Percentiles rank a stretch among this genome's conserved stretches.
phyloP scores from a whole-genome alignment of 495 filamentous ascomycete genomes.

The Penicillium nucicola region DNA sequence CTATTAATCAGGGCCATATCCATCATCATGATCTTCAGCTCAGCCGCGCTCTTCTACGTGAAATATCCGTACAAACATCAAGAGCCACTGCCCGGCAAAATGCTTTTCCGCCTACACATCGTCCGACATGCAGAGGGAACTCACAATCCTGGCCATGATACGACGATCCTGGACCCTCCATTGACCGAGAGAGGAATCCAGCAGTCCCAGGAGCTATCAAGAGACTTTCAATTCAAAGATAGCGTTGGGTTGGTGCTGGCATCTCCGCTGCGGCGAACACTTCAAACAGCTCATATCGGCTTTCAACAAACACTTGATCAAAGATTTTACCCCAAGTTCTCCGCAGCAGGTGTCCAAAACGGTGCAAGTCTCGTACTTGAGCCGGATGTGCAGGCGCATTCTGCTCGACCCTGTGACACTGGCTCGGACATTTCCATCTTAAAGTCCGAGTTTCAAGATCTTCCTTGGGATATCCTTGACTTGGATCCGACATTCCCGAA shows the following conservation, averaged over 20 bases:
- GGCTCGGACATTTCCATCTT: constrained; percentile 5
- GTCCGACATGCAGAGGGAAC: constrained; percentile 16
- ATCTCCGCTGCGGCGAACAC: constrained; percentile 13
- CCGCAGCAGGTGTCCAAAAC: background rate
- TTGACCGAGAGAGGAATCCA: constrained; percentile 10
- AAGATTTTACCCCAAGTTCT: constrained; percentile 1
- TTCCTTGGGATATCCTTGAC: constrained; percentile 5
- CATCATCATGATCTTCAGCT: background rate
- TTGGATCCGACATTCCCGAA: constrained; percentile 4
- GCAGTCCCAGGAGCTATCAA: constrained; percentile 2
- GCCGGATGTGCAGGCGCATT: constrained; percentile 16
- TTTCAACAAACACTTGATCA: constrained; percentile 6
- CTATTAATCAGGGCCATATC: background rate
- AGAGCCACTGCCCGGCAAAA: background rate
- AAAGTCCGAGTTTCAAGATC: constrained; percentile 2
- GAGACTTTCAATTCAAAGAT: constrained; percentile 6
- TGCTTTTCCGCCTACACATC: constrained; percentile 10
- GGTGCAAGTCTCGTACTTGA: constrained; percentile 1
- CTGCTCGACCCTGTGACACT: constrained; percentile 13
- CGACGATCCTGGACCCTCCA: constrained; percentile 9
- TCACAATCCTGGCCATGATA: constrained; percentile 12
- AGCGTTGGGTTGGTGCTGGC: constrained; percentile 10
- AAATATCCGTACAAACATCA: background rate
- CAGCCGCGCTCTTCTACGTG: background rate
- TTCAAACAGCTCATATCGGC: constrained; percentile 12